phyloP scores from a whole-genome alignment of 768 basidiomycete species.

The Calocybe indica region DNA sequence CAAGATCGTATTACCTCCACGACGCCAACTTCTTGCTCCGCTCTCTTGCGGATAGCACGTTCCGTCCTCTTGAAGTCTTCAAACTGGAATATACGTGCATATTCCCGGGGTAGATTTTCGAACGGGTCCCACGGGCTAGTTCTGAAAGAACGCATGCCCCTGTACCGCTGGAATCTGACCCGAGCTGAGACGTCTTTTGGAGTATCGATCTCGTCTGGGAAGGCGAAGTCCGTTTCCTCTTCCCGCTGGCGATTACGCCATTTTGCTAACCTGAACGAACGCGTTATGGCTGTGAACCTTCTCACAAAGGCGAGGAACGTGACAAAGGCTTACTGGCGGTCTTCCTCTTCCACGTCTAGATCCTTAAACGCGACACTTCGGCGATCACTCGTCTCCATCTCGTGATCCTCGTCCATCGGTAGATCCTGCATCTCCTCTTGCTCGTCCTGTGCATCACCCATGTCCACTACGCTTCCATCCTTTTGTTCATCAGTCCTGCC shows the following conservation, averaged over 20 bases:
- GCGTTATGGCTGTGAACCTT: conserved; percentile 5
- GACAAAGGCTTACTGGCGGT: conserved; percentile 59
- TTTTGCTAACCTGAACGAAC: conserved; percentile 45
- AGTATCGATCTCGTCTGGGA: conserved; percentile 96
- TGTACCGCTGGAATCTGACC: conserved; percentile 84
- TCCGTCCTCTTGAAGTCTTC: conserved; percentile 91
- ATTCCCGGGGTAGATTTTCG: conserved; percentile 91
- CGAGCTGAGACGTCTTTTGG: conserved; percentile 78
- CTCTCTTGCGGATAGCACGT: conserved; percentile 57
- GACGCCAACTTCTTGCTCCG: conserved; percentile 50
- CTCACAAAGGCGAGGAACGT: conserved; percentile 2
- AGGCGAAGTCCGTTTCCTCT: conserved; percentile 77
- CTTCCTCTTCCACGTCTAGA: conserved; percentile 80
- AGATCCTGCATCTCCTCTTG: conserved; percentile 62
- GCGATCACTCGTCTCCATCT: conserved; percentile 49
- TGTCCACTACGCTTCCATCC: conserved; percentile 30
- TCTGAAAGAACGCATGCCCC: conserved; percentile 87
- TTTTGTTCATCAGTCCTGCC: conserved; percentile 39
- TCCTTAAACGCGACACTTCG: conserved; percentile 63
- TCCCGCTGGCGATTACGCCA: conserved; percentile 71
- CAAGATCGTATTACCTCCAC: conserved; percentile 52
- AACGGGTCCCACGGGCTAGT: conserved; percentile 98
- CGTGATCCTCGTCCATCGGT: conserved; percentile 48
- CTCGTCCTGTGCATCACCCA: conserved; percentile 42
- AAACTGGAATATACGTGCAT: conserved; percentile 93